Evolutionary conservation across 768 basidiomycete species (phyloP), one percentile per base, ranked within the genome.

Genomic region (Termitomyces sp.): DNA sequence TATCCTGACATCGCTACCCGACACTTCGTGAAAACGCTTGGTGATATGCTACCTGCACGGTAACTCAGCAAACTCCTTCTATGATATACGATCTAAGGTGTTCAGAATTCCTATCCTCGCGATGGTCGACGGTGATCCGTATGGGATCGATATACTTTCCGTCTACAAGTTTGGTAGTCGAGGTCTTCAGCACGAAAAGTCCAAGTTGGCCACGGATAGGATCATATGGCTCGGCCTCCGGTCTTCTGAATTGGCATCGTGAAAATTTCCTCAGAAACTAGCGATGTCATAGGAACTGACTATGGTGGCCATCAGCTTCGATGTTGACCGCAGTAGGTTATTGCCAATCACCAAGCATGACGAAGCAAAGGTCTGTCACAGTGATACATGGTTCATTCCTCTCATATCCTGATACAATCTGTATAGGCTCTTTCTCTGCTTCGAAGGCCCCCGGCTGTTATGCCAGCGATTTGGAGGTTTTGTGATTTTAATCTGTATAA

Each of bases 1-100:
- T 98, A 96, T 71, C 97, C 97, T 0, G 97, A 99, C 67, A 72
- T 97, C 4, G 88, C 94, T 3, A 96, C 97, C 0, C 81, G 94
- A 7, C 86, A 95, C 61, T 78, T 98, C 7, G 82, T 95, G 46
- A 84, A 85, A 57, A 83, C 80, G 0, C 76, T 98, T 3, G 80
- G 88, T 1, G 79, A 85, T 39, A 79, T 81, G 34, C 78, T 93
- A 20, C 87, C 88, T 3, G 46, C 69, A 42, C 72, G 71, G 93
- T 91, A 67, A 62, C 73, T 66, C 41, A 36, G 27, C n/a, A 37
- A n/a, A 34, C 26, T 12, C 36, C 29, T 37, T 26, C 26, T 7
- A 13, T n/a, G 13, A 22, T 43, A 16, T 31, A 0, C 5, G 37
- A 32, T 58, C 24, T 52, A 8, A 50, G 55, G 57, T 42, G 58